Base-by-base conservation (phyloP, 257 asterid genomes). In the Hygrophila difformis region DNA sequence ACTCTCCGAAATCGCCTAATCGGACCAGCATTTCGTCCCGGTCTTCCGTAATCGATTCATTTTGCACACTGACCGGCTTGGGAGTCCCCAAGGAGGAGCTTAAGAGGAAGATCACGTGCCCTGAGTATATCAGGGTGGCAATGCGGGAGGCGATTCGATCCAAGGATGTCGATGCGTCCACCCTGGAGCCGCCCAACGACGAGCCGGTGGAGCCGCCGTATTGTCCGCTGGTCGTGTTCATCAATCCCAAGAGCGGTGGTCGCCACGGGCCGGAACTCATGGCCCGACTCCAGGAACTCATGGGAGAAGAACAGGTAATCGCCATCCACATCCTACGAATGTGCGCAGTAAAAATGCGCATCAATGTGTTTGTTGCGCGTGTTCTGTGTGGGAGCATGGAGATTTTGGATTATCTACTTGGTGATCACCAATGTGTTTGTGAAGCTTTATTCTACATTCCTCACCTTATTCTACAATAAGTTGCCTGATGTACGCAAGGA, bases 301-400 rank as follows among this genome's bases (percentile, higher is more conserved):
- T 89, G 96, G 93, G 81, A n/a, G 89, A 82, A 63, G 94, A 89
- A 70, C 98, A 89, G 96, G 98, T 89, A 51, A 5, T 5, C 5
- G 46, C 29, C 4, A 39, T 17, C 18, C 40, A 12, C 23, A 6
- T 18, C 7, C 3, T 2, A 24, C 12, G 37, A 2, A 6, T 33
- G 17, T 6, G 20, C 5, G 6, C 26, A 1, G 4, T 24, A n/a
- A 8, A 6, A 5, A 15, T 33, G 24, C 50, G 21, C 9, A 28
- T 44, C 49, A 16, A 49, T 49, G 62, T 17, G 33, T 33, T 26
- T 47, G 31, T 24, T 14, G 33, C 14, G 8, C 44, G 18, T 62
- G 12, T 36, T 15, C 26, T 48, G 11, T 16, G 57, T 39, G 49
- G 5, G 33, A 26, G 31, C 4, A 26, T 8, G 31, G 4, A n/a